Evolutionary conservation across 176 grass and related monocot genomes (phyloP).

Genomic region (Coix lacrymajobi): DNA sequence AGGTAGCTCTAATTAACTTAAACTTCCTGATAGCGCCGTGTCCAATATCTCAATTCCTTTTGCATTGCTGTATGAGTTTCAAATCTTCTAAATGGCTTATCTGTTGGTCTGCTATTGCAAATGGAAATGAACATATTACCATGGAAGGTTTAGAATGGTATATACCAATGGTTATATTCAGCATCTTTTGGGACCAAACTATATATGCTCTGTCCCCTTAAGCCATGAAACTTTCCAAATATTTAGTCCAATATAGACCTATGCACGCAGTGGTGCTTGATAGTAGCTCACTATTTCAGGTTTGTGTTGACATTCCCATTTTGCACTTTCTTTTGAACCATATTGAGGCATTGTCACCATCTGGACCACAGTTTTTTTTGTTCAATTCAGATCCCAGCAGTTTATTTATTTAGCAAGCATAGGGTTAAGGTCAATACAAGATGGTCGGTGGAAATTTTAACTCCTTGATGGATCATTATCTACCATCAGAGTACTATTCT

Average conservation of each 20-base stretch:
- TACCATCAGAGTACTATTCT: too few relatives aligned
- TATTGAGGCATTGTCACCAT: background rate
- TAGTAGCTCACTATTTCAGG: background rate
- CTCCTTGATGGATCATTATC: conserved; percentile 17
- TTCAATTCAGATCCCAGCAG: background rate
- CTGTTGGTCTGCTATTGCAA: background rate
- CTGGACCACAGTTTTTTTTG: background rate
- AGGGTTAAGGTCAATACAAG: background rate
- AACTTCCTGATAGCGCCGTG: background rate
- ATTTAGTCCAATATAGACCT: background rate
- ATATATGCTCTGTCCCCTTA: background rate
- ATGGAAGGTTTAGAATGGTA: background rate
- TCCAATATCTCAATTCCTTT: background rate
- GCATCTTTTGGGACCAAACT: background rate
- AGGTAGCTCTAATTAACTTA: conserved; percentile 41
- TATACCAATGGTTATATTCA: background rate
- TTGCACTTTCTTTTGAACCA: background rate
- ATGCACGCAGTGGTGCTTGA: background rate
- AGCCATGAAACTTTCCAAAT: background rate
- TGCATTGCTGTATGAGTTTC: background rate
- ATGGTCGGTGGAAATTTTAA: background rate
- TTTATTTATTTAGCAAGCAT: background rate
- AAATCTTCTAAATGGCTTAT: background rate
- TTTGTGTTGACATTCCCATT: background rate
- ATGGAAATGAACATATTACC: background rate